Conservation (phyloP, 169 alveolate genomes). For the Eimeria tenella region DNA sequence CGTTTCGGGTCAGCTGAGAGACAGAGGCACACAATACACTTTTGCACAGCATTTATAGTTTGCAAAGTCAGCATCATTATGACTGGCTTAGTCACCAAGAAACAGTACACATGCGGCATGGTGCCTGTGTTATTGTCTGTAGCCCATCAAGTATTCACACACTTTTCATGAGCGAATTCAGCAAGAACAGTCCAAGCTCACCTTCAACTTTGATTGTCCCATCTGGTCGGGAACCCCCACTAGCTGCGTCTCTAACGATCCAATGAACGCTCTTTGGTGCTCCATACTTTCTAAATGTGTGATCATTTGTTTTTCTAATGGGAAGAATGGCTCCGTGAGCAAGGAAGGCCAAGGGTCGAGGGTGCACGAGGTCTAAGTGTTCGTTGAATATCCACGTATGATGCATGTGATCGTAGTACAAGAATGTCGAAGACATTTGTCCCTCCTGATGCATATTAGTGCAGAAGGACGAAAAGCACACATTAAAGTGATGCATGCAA, state of each 20-base stretch:
- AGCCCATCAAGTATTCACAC: too few species aligned
- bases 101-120: too few species aligned
- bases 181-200: not conserved
- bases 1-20: constrained; percentile 53
- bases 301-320: not conserved
- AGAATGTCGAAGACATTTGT: not conserved
- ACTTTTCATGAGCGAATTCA: too few species aligned
- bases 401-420: constrained; percentile 76
- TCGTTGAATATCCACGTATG: constrained; percentile 77
- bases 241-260: constrained; percentile 54
- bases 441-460: not conserved
- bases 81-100: too few species aligned
- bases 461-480: too few species aligned
- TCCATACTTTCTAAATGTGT: constrained; percentile 30
- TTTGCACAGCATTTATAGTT: too few species aligned
- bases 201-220: constrained; percentile 61
- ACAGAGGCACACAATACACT: not conserved
- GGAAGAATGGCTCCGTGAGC: constrained; percentile 77
- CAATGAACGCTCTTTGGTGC: constrained; percentile 76
- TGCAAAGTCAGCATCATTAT: too few species aligned
- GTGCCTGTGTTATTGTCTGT: too few species aligned
- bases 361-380: constrained; percentile 43
- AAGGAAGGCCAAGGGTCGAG: constrained; percentile 66
- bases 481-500: too few species aligned
- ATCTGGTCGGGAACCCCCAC: constrained; percentile 18